Base-by-base conservation (phyloP, 768 basidiomycete genomes). In the Russula lepida region DNA sequence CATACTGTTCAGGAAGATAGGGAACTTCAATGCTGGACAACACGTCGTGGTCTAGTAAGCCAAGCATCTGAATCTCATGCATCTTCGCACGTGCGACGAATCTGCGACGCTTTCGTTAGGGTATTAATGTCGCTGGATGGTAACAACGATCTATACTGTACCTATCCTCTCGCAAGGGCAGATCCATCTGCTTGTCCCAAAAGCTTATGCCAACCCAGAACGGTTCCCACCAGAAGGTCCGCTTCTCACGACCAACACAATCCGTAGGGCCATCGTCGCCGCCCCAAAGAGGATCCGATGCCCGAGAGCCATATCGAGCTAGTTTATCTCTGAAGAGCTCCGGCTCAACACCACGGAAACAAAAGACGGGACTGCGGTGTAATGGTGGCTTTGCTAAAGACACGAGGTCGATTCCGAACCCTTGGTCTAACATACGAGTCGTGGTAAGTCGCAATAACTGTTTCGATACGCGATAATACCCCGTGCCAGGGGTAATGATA, bases 31-130 rank as follows among this genome's bases (percentile, higher is more conserved):
- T 94, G 64, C 86, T 87, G 5, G 91, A 86, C 23, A 92, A 83
- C 32, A 97, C 86, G 67, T 95, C 93, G 66, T 95, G 90, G 66
- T 93, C 93, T 47, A 95, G 77, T 9, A 95, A 76, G 6, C 95
- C 95, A 1, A 97, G 81, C 89, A 92, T 95, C 69, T 97, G 89
- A 41, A 97, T 92, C 69, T 95, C 91, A 68, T 93, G 91, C 92
- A 97, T 95, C 74, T 92, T 91, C n/a, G 90, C 93, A 32, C 95
- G 84, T 6, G 92, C 88, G 27, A 98, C 78, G 70, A 98, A 98
- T 62, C 95, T 94, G 66, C 66, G 27, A 43, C 19, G 41, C 59
- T 32, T 53, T 37, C 32, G 46, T 61, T 23, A 25, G 33, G 17
- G 50, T 2, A 23, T 48, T 21, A 17, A 28, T 37, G 37, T 28